Evolutionary conservation across 2,329 filamentous ascomycete species (phyloP).

Genomic region (Cladosporium austrohemisphaericum): DNA sequence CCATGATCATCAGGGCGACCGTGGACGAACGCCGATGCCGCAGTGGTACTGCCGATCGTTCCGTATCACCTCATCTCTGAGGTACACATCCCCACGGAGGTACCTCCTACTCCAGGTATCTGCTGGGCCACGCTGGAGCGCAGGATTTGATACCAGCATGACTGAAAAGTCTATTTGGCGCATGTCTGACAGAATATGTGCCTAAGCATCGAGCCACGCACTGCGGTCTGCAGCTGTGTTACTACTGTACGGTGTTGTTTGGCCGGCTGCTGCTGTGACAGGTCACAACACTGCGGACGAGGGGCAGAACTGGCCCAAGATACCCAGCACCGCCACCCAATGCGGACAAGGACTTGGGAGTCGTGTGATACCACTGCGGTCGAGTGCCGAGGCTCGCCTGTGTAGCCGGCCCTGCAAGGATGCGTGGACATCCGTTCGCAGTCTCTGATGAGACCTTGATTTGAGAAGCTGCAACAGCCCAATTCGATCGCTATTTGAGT

Average conservation of each 20-base stretch:
- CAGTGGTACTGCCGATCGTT: constrained; percentile 5
- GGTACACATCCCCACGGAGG: too few relatives aligned
- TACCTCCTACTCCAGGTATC: too few relatives aligned
- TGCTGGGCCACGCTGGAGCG: too few relatives aligned
- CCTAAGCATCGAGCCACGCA: too few relatives aligned
- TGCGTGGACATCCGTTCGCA: too few relatives aligned
- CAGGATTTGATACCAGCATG: too few relatives aligned
- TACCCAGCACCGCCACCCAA: background rate
- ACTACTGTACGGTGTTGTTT: too few relatives aligned
- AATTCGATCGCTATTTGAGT: too few relatives aligned
- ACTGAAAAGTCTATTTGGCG: background rate
- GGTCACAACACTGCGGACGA: background rate
- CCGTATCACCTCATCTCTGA: background rate
- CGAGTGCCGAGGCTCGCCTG: constrained; percentile 13
- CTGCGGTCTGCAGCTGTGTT: too few relatives aligned
- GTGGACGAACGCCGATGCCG: constrained; percentile 4
- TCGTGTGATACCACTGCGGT: constrained; percentile 7
- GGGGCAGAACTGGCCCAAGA: constrained; percentile 1
- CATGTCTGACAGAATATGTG: background rate
- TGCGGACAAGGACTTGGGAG: background rate
- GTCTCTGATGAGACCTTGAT: too few relatives aligned
- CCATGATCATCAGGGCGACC: background rate
- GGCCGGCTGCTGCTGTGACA: too few relatives aligned
- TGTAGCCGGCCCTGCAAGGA: constrained; percentile 4
- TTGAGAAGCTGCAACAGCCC: too few relatives aligned